These are phyloP conservation scores for Raphanus sativus DNA, from an alignment of 345 rosid species.

Conservation along the genomic window DNA sequence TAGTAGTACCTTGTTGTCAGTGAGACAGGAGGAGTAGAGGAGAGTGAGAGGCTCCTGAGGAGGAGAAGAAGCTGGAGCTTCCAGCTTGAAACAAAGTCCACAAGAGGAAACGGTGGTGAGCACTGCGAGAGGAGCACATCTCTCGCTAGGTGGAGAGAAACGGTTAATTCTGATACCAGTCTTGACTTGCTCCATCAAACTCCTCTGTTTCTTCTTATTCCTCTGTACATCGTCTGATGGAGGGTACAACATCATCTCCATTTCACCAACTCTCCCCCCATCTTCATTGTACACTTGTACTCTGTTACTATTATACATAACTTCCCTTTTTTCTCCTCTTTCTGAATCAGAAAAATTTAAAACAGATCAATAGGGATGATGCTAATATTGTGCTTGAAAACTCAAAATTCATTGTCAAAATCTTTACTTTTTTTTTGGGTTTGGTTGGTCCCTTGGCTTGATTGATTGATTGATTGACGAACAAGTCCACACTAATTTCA, in stretches of 20 bases:
- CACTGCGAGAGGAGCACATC: slow-evolving; percentile 93
- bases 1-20: slow-evolving; percentile 83
- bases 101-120: slow-evolving; percentile 68
- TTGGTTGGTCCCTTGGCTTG: slow-evolving; percentile 7
- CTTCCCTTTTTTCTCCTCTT: too few relatives aligned
- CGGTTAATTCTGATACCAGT: slow-evolving; percentile 67
- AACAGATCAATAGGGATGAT: slow-evolving; percentile 18
- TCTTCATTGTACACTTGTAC: slow-evolving; percentile 67
- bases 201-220: slow-evolving; percentile 41
- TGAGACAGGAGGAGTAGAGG: slow-evolving; percentile 75
- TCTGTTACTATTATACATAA: slow-evolving; percentile 66
- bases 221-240: slow-evolving; percentile 25
- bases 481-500: slow-evolving; percentile 33
- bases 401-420: slow-evolving; percentile 31
- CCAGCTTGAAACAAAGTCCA: slow-evolving; percentile 95
- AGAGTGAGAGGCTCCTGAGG: slow-evolving; percentile 55
- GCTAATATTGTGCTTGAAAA: too few relatives aligned
- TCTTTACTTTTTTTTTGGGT: background rate
- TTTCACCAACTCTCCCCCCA: slow-evolving; percentile 70
- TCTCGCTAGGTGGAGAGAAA: slow-evolving; percentile 82
- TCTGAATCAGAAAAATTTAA: background rate
- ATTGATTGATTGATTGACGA: background rate
- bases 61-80: slow-evolving; percentile 36
- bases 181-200: slow-evolving; percentile 57
- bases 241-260: slow-evolving; percentile 56